Base-by-base conservation (phyloP, 495 filamentous ascomycete species). In the Neurospora discreta region DNA sequence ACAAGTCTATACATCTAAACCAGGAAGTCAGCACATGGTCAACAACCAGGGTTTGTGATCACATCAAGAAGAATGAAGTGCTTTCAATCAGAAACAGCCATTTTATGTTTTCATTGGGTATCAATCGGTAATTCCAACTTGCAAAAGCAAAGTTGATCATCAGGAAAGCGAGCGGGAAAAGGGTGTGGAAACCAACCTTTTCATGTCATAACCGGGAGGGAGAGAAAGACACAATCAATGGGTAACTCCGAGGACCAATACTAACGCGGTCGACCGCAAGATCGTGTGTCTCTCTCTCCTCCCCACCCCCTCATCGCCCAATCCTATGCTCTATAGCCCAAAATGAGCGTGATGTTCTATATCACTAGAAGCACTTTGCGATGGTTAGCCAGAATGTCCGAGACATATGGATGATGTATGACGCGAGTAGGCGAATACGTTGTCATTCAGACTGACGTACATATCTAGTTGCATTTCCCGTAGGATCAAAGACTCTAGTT, bases 41-140 rank as follows among this genome's bases (percentile, higher is more conserved):
- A 18, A 68, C 30, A 70, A 46, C n/a, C 6, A 60, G 67, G 38
- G 33, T 46, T 39, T 44, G 67, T 58, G 65, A 60, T 58, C 58
- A 71, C n/a, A 60, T 71, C 20, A 65, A 52, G 60, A 67, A 26
- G 7, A 42, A 68, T 69, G 74, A 72, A 72, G 52, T 65, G 52
- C 52, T 65, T 65, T 65, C 52, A 83, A 87, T 97, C 94, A 97
- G 94, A 90, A 85, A 89, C 86, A 97, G 93, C 93, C 93, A 91
- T 89, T 91, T 87, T 80, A 82, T 96, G 83, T 93, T 92, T 87
- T 91, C 94, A 92, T 87, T 78, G 86, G 88, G 84, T 87, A 88
- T 98, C 92, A 89, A 95, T 91, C 95, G 95, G 95, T 98, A 98
- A 98, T 97, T 98, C 97, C 94, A 94, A 97, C 92, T 96, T 94